These are phyloP conservation scores for Achaetomium macrosporum DNA, from an alignment of 2,329 filamentous ascomycete species.

Conservation along the genomic window DNA sequence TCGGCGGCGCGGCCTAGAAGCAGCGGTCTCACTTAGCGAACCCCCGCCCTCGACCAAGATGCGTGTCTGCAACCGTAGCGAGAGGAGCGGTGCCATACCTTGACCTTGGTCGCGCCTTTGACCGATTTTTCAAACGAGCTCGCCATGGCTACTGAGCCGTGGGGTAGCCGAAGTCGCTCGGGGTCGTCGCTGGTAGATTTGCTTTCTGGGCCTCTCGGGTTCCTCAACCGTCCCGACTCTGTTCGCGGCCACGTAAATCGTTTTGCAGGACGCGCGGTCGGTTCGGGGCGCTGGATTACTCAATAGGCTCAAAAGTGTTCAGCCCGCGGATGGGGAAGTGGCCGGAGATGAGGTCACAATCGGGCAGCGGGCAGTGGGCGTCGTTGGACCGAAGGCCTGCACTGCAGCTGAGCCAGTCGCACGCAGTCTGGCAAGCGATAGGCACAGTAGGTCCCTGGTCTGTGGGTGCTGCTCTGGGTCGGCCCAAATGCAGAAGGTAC, in stretches of 20 bases:
- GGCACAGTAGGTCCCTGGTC: conserved; percentile 1
- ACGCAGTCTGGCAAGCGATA: conserved; percentile 5
- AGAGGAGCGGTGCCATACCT: conserved; percentile 50
- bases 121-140: conserved; percentile 98
- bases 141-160: conserved; percentile 49
- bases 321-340: not conserved
- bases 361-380: conserved; percentile 19
- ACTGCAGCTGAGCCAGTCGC: conserved; percentile 10
- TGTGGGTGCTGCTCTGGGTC: conserved; percentile 1
- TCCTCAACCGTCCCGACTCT: not conserved
- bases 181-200: not conserved
- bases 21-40: conserved; percentile 12
- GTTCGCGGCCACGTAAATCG: not conserved
- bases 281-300: not conserved
- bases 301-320: not conserved
- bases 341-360: conserved; percentile 9
- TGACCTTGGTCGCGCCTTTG: conserved; percentile 97
- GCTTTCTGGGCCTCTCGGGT: conserved; percentile 2
- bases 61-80: not conserved
- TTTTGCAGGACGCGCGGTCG: not conserved
- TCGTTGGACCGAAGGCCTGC: not conserved
- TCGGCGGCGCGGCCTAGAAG: conserved; percentile 79
- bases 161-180: not conserved
- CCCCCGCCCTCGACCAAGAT: not conserved
- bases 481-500: conserved; percentile 6